These are phyloP conservation scores for Spencermartinsiella ligniputridi DNA, from an alignment of 1,139 yeast genomes.

Conservation along the genomic window DNA sequence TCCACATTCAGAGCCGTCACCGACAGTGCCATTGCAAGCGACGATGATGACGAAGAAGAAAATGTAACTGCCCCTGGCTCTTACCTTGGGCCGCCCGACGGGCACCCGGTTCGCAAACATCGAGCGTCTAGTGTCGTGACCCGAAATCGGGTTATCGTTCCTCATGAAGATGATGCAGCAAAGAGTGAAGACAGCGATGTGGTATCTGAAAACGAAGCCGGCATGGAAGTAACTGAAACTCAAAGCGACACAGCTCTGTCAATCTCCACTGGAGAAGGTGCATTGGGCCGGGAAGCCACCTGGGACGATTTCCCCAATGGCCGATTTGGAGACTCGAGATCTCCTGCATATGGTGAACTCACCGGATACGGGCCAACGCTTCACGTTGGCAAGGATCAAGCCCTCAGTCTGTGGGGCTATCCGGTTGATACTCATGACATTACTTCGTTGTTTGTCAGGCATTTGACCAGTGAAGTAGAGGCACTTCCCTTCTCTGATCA, in stretches of 20 bases:
- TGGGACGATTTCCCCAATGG: slow-evolving; percentile 99
- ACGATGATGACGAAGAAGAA: slow-evolving; percentile 11
- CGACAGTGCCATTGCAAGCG: slow-evolving; percentile 8
- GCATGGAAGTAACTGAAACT: slow-evolving; percentile 14
- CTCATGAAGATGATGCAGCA: slow-evolving; percentile 17
- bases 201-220: slow-evolving; percentile 18
- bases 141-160: slow-evolving; percentile 46
- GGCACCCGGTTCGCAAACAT: slow-evolving; percentile 29
- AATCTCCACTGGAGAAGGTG: slow-evolving; percentile 80
- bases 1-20: slow-evolving; percentile 10
- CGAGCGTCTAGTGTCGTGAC: slow-evolving; percentile 45
- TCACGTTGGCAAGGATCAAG: slow-evolving; percentile 67
- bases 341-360: slow-evolving; percentile 95
- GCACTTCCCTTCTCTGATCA: slow-evolving; percentile 90
- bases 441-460: slow-evolving; percentile 62
- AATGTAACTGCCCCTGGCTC: not conserved
- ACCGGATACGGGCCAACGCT: slow-evolving; percentile 95
- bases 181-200: slow-evolving; percentile 11
- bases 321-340: slow-evolving; percentile 93
- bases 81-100: not conserved
- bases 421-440: slow-evolving; percentile 66
- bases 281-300: slow-evolving; percentile 84
- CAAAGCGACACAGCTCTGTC: slow-evolving; percentile 60
- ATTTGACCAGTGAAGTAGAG: slow-evolving; percentile 69
- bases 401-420: slow-evolving; percentile 75